Base-by-base conservation (phyloP, 208 protist species). In the Leishmania guyanensis region DNA sequence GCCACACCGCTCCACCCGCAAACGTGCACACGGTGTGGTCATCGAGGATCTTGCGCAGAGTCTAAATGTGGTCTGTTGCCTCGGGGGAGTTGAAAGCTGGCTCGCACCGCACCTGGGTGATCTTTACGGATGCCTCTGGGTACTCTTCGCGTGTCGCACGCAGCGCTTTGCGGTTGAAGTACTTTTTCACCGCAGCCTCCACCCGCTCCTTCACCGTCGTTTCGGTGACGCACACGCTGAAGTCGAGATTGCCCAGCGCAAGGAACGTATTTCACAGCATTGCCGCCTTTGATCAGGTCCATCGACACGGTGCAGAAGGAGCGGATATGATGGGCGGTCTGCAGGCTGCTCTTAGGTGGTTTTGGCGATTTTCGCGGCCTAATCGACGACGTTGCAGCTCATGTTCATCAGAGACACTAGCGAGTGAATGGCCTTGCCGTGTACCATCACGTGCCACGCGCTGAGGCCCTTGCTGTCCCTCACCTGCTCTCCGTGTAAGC, bases 351-450 rank as follows among this genome's bases (percentile, higher is more conserved):
- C n/a, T 84, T 79, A 46, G 43, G 43, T 46, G 43, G 2, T 85
- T 53, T 75, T 58, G 72, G 91, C 83, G 39, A 93, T 83, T 78
- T 84, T 84, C 9, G 81, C 69, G 9, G 85, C 85, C 62, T 85
- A 80, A 73, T 89, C 86, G 64, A 89, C 84, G 33, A 82, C 81
- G 76, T 89, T 89, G 82, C 86, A 89, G 82, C 86, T 86, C 50
- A 82, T 85, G 62, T 72, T 79, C 82, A 86, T 83, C 68, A 89
- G 85, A 56, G 81, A 80, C 76, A 79, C 77, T 17, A 88, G 91
- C 29, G 84, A 90, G 81, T 93, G 88, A 58, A 86, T 86, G 22
- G 87, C 87, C 78, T 89, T 91, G 20, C 87, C 90, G 50, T 84
- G 80, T 22, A 92, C 82, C 66, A 83, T 70, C n/a, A 92, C 80